phyloP scores from a whole-genome alignment of 2,329 filamentous ascomycete species.

The Talaromyces piceae region DNA sequence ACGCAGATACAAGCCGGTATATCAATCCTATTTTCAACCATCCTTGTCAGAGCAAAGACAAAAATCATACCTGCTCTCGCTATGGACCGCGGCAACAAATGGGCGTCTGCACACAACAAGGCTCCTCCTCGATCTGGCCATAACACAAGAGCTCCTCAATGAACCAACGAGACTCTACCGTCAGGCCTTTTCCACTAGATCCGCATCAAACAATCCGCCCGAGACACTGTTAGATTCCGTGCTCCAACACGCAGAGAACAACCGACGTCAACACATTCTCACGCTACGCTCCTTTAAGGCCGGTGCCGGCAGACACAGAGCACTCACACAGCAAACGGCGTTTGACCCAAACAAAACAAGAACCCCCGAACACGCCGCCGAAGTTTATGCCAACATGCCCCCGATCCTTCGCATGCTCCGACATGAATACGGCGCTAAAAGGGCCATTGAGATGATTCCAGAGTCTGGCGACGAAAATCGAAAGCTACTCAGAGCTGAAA shows the following conservation, averaged over 20 bases:
- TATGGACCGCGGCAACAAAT: not conserved
- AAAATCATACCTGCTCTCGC: not conserved
- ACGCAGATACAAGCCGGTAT: not conserved
- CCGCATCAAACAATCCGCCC: not conserved
- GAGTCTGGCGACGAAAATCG: no score
- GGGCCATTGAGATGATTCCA: not conserved
- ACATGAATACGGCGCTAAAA: slow-evolving; percentile 1
- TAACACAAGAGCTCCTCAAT: not conserved
- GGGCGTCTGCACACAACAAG: not conserved
- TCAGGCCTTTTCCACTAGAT: not conserved
- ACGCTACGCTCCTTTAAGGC: not conserved
- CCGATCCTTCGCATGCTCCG: not conserved
- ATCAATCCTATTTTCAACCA: not conserved
- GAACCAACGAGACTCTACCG: not conserved
- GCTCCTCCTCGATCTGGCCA: not conserved
- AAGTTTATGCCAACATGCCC: not conserved
- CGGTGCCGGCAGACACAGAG: not conserved
- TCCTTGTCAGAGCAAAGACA: not conserved
- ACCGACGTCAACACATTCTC: not conserved
- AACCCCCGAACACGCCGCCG: not conserved
- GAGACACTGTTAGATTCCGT: not conserved
- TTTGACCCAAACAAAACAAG: not conserved
- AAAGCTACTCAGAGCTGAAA: not conserved
- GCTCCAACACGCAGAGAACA: not conserved
- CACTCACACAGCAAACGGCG: not conserved